phyloP scores from a whole-genome alignment of 495 filamentous ascomycete species.

The Tuber umbilicatum region DNA sequence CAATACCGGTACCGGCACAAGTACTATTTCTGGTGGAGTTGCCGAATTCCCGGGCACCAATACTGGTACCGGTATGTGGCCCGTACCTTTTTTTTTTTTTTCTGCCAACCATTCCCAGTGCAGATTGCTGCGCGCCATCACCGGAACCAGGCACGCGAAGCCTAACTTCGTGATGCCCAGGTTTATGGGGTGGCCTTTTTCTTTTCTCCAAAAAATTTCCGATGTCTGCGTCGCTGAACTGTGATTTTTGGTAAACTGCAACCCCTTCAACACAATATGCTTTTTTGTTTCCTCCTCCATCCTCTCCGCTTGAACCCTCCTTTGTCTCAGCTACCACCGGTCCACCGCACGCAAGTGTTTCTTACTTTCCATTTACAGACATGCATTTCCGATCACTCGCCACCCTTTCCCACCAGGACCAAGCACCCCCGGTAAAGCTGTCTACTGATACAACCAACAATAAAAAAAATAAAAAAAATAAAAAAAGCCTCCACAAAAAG shows the following conservation, averaged over 20 bases:
- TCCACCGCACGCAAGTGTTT: neutral
- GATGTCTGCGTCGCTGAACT: neutral
- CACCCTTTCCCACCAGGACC: conserved; percentile 2
- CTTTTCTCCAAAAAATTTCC: neutral
- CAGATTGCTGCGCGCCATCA: conserved; percentile 1
- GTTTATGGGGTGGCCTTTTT: neutral
- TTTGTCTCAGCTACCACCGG: neutral
- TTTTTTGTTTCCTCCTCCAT: neutral
- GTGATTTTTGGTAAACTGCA: neutral
- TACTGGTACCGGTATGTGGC: neutral
- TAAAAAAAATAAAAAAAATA: conserved; percentile 11
- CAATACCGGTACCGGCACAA: too few relatives aligned
- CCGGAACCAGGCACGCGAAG: neutral
- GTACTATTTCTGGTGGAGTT: neutral
- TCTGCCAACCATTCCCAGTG: neutral
- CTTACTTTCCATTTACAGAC: neutral
- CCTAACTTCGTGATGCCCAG: neutral
- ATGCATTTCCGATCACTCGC: neutral
- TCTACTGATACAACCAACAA: conserved; percentile 32
- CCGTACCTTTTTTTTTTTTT: neutral
- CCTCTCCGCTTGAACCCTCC: neutral
- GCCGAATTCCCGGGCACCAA: neutral
- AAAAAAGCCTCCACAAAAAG: conserved; percentile 13
- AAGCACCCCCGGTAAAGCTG: conserved; percentile 15
- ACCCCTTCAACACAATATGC: neutral